These are phyloP conservation scores for Uncinocarpus reesii DNA, from an alignment of 2,329 filamentous ascomycete species.

Conservation along the genomic window DNA sequence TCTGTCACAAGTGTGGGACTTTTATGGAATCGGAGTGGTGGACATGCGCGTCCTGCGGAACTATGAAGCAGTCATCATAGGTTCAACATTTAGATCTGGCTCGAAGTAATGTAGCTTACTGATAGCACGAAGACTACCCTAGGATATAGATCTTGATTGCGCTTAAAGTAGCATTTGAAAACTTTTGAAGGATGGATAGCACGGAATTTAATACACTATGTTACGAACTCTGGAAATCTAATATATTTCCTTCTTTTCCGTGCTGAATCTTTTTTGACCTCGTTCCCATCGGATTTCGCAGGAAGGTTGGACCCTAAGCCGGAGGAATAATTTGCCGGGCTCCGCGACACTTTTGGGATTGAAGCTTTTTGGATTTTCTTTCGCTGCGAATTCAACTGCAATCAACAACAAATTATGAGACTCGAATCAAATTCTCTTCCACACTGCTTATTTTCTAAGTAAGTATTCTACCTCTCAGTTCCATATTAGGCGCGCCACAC, in stretches of 20 bases:
- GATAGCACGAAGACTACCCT: background rate
- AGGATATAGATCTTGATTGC: background rate
- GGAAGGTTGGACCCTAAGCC: too few species aligned
- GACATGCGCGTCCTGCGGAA: slow-evolving; percentile 52
- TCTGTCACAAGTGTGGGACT: slow-evolving; percentile 47
- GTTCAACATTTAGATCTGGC: background rate
- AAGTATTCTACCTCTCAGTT: background rate
- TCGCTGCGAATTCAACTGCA: background rate
- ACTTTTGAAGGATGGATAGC: too few species aligned
- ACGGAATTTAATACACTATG: too few species aligned
- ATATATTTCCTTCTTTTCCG: too few species aligned
- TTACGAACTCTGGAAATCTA: too few species aligned
- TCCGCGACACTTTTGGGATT: too few species aligned
- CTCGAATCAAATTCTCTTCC: too few species aligned
- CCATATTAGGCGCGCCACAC: background rate
- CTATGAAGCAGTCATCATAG: slow-evolving; percentile 41
- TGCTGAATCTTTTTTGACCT: too few species aligned
- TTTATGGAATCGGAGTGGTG: slow-evolving; percentile 58
- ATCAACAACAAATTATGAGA: too few species aligned
- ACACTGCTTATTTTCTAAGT: background rate
- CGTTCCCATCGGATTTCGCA: too few species aligned
- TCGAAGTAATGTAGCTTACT: background rate
- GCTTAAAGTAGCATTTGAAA: background rate
- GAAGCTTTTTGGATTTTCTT: too few species aligned
- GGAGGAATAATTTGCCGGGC: too few species aligned